Percentiles rank a stretch among this genome's conserved stretches.
These are phyloP conservation scores for Hanseniaspora guilliermondii DNA, from an alignment of 805 yeast species.

Conservation along the genomic window DNA sequence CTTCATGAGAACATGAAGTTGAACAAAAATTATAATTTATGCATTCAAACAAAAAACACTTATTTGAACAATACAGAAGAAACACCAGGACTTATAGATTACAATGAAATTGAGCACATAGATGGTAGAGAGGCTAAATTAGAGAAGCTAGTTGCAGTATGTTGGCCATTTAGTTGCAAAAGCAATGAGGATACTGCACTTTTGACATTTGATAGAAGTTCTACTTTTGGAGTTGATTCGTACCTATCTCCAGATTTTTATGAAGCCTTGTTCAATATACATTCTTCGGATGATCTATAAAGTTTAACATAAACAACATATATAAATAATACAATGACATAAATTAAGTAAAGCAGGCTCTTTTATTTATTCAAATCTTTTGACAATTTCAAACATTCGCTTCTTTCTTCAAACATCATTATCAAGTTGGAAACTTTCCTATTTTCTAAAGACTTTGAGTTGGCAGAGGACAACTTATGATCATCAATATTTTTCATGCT, in stretches of 20 bases:
- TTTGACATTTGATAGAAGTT: neutral
- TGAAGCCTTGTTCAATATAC: neutral
- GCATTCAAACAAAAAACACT: neutral
- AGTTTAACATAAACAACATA: neutral
- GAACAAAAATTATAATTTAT: neutral
- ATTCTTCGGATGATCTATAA: neutral
- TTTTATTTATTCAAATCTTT: neutral
- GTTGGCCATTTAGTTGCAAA: neutral
- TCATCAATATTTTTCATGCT: neutral
- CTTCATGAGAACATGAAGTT: neutral
- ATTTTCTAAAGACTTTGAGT: neutral
- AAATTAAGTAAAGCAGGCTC: neutral
- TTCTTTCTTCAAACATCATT: conserved; percentile 12
- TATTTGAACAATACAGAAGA: neutral
- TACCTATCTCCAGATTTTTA: neutral
- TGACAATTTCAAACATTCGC: conserved; percentile 2
- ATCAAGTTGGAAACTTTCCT: conserved; percentile 11
- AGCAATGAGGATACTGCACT: neutral
- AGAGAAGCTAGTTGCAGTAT: neutral
- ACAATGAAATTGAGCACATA: neutral
- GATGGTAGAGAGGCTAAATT: neutral
- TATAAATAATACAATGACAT: neutral
- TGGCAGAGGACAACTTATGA: neutral
- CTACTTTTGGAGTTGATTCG: neutral
- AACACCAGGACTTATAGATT: too few relatives aligned